Conservation (phyloP, 164 flowering plant genomes). For the Liquidambar formosana region DNA sequence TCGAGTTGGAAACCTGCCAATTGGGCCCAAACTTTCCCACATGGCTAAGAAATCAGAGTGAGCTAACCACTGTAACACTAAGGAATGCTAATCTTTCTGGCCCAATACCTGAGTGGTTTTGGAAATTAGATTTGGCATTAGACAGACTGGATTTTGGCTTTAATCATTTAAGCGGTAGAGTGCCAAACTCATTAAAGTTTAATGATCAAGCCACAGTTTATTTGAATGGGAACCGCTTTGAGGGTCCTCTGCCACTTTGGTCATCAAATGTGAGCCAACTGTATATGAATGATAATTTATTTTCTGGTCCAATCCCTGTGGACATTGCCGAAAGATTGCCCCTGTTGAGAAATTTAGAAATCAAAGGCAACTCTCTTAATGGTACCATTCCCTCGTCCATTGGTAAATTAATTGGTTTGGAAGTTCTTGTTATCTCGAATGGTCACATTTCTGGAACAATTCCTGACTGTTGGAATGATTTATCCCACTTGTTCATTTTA, state of each 20-base stretch:
- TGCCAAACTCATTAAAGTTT: background rate
- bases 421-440: slow-evolving; percentile 5
- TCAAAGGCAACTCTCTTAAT: slow-evolving; percentile 7
- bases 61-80: background rate
- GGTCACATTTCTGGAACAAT: slow-evolving; percentile 10
- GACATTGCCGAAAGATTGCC: background rate
- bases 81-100: background rate
- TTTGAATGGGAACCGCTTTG: background rate
- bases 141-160: background rate
- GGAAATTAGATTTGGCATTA: background rate
- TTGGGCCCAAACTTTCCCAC: background rate
- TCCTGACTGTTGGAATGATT: background rate
- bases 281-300: background rate
- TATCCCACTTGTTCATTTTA: background rate
- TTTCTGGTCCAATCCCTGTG: slow-evolving; percentile 5
- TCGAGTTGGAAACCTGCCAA: background rate
- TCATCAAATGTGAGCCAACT: slow-evolving; percentile 7
- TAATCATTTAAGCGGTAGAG: background rate
- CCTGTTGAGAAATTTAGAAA: background rate
- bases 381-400: slow-evolving; percentile 16
- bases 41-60: background rate
- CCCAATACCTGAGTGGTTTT: background rate
- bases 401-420: background rate
- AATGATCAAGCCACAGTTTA: background rate
- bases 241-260: slow-evolving; percentile 8